Evolutionary conservation across 2,329 filamentous ascomycete genomes (phyloP), one percentile per base, ranked within the genome.

Genomic region (Ophiostoma quercus): DNA sequence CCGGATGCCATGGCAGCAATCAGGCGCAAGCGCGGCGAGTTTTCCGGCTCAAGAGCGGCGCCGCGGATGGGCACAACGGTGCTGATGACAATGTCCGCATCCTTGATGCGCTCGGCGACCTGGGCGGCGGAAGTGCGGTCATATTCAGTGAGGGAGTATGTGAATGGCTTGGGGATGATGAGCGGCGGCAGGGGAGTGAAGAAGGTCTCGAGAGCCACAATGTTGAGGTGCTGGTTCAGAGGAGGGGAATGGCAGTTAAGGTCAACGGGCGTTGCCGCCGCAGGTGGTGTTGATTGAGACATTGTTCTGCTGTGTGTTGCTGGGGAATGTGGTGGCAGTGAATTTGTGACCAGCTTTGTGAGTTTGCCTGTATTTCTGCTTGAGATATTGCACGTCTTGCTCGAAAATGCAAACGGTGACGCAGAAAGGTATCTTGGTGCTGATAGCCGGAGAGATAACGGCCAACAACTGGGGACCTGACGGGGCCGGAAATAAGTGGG

Each of bases 1-100:
- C 77, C 77, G 66, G 76, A 76, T n/a, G 75, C 75, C 63, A 72
- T 74, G 68, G 73, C 74, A 34, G 73, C 71, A 32, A 77, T 73
- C 51, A 77, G 73, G 19, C 76, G 76, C 67, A 79, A 71, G 0
- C 75, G 74, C 6, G 79, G 78, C 70, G 73, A 71, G 29, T 74
- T 39, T 7, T 73, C 71, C 5, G 71, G 71, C 2, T 74, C 72
- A 41, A 74, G 76, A 29, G 69, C 71, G 8, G 67, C 71, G 16
- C 76, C 69, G 8, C 74, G 68, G 34, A 82, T 70, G 9, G 76
- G 78, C 3, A 77, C 71, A 0, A 77, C 72, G 0, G 77, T 79
- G 54, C 76, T 74, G 68, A 82, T 76, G 11, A 79, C 72, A 7
- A 82, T 75, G 70, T 79, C 77, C 41, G 79, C 80, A 68, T 79